Conservation (phyloP, 2,329 filamentous ascomycete species). For the Talaromyces islandicus region DNA sequence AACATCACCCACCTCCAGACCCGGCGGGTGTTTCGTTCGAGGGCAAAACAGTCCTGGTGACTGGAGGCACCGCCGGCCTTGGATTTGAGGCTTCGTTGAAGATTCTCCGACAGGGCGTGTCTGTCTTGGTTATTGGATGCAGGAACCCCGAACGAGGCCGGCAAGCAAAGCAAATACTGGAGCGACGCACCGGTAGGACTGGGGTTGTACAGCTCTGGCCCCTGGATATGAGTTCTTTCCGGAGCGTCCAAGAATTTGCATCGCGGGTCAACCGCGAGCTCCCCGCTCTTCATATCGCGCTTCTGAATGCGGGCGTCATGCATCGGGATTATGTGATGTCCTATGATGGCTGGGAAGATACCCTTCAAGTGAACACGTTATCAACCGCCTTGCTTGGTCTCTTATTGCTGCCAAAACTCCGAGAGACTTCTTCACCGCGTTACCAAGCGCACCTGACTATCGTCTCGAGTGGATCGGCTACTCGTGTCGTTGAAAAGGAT, state of each 20-base stretch:
- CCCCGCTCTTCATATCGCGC: constrained; percentile 36
- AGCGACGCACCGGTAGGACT: constrained; percentile 21
- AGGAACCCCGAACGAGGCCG: constrained; percentile 40
- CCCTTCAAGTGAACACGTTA: constrained; percentile 53
- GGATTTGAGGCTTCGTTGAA: constrained; percentile 47
- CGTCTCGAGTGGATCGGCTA: constrained; percentile 39
- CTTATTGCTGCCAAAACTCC: constrained; percentile 45
- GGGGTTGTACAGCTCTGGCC: constrained; percentile 39
- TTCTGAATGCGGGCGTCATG: constrained; percentile 43
- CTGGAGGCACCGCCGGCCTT: constrained; percentile 47
- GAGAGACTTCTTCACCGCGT: constrained; percentile 22
- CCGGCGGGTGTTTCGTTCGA: constrained; percentile 33
- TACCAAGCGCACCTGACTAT: constrained; percentile 33
- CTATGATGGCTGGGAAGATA: constrained; percentile 45
- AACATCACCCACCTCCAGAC: constrained; percentile 27
- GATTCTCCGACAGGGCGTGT: constrained; percentile 37
- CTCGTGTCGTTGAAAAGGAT: constrained; percentile 24
- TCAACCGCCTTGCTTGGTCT: constrained; percentile 51
- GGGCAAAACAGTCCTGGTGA: constrained; percentile 44
- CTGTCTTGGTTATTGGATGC: constrained; percentile 42
- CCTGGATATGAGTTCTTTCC: constrained; percentile 43
- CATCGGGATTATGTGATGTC: constrained; percentile 30
- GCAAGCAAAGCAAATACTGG: constrained; percentile 34
- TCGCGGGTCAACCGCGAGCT: constrained; percentile 30
- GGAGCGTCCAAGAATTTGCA: constrained; percentile 40